Percentiles rank a stretch among this genome's conserved stretches.
Evolutionary conservation across 2,329 filamentous ascomycete genomes (phyloP).

Genomic region (Fusarium mangiferae): DNA sequence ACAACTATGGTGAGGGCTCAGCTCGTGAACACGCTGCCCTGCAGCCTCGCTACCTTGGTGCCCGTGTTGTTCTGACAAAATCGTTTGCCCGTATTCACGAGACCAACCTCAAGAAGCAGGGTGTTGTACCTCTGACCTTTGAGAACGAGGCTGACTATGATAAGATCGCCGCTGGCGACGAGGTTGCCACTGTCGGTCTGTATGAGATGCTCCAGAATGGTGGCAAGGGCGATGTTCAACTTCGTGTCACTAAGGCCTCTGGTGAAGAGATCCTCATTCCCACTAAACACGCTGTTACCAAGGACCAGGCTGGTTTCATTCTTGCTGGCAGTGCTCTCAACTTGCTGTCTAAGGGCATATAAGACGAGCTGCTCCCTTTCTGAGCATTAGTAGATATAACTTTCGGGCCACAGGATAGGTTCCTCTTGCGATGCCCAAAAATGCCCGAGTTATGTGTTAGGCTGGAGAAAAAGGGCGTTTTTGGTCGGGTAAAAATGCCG

Average conservation of each 20-base stretch:
- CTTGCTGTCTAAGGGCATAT: conserved; percentile 74
- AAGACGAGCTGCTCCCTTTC: conserved; percentile 1
- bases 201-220: conserved; percentile 82
- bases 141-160: conserved; percentile 90
- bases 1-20: conserved; percentile 95
- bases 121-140: conserved; percentile 93
- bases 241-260: conserved; percentile 70
- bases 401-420: not conserved
- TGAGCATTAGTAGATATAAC: not conserved
- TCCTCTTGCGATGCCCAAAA: conserved; percentile 6
- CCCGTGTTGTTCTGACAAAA: conserved; percentile 84
- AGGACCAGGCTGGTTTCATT: conserved; percentile 92
- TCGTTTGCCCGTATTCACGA: conserved; percentile 93
- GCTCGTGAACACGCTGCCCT: conserved; percentile 90
- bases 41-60: conserved; percentile 90
- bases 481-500: conserved; percentile 39
- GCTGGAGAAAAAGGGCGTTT: conserved; percentile 38
- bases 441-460: conserved; percentile 27
- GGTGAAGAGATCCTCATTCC: conserved; percentile 76
- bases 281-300: conserved; percentile 87
- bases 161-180: conserved; percentile 82
- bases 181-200: conserved; percentile 83
- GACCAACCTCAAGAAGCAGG: conserved; percentile 97
- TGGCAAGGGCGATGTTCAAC: conserved; percentile 79
- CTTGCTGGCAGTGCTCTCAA: conserved; percentile 95